Evolutionary conservation across 331 rosid genomes (phyloP).

Genomic region (Prunus yedoensis): DNA sequence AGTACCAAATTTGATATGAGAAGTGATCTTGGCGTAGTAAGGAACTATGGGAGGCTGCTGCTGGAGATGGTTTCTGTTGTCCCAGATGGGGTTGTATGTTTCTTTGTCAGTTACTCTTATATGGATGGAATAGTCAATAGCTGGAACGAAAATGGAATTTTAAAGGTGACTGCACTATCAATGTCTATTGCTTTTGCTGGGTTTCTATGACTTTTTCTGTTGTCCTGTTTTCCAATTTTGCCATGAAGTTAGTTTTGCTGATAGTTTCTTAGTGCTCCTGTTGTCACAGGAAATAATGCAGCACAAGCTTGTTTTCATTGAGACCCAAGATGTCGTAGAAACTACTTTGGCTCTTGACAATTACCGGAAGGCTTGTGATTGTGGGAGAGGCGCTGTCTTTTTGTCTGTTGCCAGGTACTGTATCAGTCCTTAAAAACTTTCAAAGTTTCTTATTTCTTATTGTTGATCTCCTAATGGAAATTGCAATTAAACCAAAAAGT

Average conservation of each 20-base stretch:
- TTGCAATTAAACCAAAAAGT: not conserved
- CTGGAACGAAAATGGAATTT: slow-evolving; percentile 93
- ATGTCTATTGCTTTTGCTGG: slow-evolving; percentile 12
- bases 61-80: slow-evolving; percentile 97
- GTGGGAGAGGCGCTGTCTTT: slow-evolving; percentile 97
- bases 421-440: slow-evolving; percentile 8
- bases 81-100: slow-evolving; percentile 94
- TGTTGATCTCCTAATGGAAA: not conserved
- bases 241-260: not conserved
- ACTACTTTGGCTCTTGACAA: slow-evolving; percentile 96
- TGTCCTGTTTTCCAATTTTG: slow-evolving; percentile 4
- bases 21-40: slow-evolving; percentile 92
- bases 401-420: slow-evolving; percentile 91
- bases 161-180: slow-evolving; percentile 55
- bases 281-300: slow-evolving; percentile 90
- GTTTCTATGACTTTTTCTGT: not conserved
- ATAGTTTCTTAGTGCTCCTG: slow-evolving; percentile 24
- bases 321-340: slow-evolving; percentile 95
- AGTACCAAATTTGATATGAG: slow-evolving; percentile 98
- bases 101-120: slow-evolving; percentile 93
- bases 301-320: slow-evolving; percentile 90
- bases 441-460: not conserved
- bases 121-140: slow-evolving; percentile 94
- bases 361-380: slow-evolving; percentile 95
- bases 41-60: slow-evolving; percentile 93